Percentiles rank a stretch among this genome's conserved stretches.
These are phyloP conservation scores for Ogataea trehalophila DNA, from an alignment of 805 yeast species.

Conservation along the genomic window DNA sequence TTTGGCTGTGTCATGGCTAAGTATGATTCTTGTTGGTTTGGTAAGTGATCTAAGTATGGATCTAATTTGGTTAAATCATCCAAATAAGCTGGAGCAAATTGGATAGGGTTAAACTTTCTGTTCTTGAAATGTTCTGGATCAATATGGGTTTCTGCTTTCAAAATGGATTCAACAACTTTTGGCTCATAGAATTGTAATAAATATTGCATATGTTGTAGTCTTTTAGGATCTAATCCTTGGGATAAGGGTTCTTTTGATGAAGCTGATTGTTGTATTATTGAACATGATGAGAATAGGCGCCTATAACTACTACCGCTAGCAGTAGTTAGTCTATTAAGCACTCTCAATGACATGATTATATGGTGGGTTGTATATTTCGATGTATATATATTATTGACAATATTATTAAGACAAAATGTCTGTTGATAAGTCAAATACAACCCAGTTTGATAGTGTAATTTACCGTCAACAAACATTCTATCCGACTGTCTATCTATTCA, in stretches of 20 bases:
- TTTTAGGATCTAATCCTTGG: conserved; percentile 20
- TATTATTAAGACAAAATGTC: no score
- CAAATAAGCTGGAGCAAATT: conserved; percentile 64
- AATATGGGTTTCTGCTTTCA: conserved; percentile 72
- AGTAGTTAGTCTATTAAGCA: background rate
- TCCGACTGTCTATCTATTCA: background rate
- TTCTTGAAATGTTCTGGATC: conserved; percentile 55
- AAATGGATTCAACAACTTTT: conserved; percentile 73
- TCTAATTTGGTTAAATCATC: conserved; percentile 71
- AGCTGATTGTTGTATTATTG: conserved; percentile 2
- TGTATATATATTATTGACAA: no score
- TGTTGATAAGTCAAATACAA: no score
- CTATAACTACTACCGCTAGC: conserved; percentile 1
- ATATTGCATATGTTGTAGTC: conserved; percentile 43
- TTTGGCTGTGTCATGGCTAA: conserved; percentile 24
- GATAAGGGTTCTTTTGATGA: background rate
- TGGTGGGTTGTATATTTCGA: no score
- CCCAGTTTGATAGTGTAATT: no score
- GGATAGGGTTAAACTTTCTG: conserved; percentile 38
- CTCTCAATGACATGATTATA: background rate
- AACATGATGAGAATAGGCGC: conserved; percentile 12
- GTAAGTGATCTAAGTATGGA: conserved; percentile 67
- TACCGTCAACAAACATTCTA: background rate
- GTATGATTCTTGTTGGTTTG: conserved; percentile 16
- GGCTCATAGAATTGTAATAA: conserved; percentile 78